Base-by-base conservation (phyloP, 352 stramenopile species). In the Elongisporangium undulatum region DNA sequence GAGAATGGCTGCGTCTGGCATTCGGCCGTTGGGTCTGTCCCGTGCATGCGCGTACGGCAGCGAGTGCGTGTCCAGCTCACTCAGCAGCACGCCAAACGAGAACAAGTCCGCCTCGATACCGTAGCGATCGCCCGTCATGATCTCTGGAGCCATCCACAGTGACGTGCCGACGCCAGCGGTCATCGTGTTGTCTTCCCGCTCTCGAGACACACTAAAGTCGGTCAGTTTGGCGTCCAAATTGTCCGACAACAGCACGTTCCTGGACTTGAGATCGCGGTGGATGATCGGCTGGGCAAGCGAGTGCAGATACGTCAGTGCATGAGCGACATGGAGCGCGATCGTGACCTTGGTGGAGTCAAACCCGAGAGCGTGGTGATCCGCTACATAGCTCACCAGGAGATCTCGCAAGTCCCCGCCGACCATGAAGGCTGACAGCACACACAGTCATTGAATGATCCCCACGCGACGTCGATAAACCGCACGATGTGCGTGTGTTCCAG, bases 251-350 rank as follows among this genome's bases (percentile, higher is more conserved):
- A 83, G 51, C 16, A 79, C 56, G 49, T 82, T 79, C 24, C 64
- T 62, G 3, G 74, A 82, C 61, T 78, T 82, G 57, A 77, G 65
- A 55, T 82, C 68, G 20, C 73, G 70, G 55, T 82, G 73, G 2
- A 82, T 50, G 16, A 77, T 54, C 0, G 55, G 48, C 22, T 62
- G 60, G 0, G 58, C 10, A 3, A 78, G 51, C 3, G 63, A 73
- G 55, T 79, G 75, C n/a, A 84, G 54, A 39, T 81, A 81, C 24
- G 66, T 70, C 4, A 84, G 55, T 3, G 64, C 75, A 21, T 77
- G 58, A 0, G 71, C 71, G 2, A 83, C 58, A 19, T 79, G 61
- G 5, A 81, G 50, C 0, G 71, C 71, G 48, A 86, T 77, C 41
- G 64, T 71, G 24, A 79, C 62, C 55, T 86, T 85, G 49, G 59